Percentiles rank a stretch among this genome's conserved stretches.
Conservation (phyloP, 306 rosid species). For the Acmispon strigosus region DNA sequence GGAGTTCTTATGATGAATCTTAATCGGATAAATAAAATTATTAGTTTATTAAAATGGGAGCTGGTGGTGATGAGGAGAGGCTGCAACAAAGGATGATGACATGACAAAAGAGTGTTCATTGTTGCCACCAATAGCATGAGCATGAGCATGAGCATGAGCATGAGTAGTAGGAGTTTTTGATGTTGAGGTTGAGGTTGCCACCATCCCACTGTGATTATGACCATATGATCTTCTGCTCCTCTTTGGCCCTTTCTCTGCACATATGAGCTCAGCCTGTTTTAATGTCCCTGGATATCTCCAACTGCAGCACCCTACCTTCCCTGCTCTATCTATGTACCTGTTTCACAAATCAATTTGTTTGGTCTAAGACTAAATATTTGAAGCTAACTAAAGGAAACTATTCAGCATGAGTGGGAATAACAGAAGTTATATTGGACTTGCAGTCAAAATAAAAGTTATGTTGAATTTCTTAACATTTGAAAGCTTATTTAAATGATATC, state of each 20-base stretch:
- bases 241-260: conserved; percentile 28
- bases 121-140: not conserved
- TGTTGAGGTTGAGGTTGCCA: not conserved
- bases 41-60: conserved; percentile 2
- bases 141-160: not conserved
- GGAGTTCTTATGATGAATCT: not conserved
- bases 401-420: too few relatives aligned
- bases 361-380: too few relatives aligned
- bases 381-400: too few relatives aligned
- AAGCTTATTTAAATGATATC: too few relatives aligned
- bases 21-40: not conserved
- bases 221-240: conserved; percentile 8
- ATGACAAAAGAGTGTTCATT: conserved; percentile 20
- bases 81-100: conserved; percentile 13
- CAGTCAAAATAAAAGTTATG: too few relatives aligned
- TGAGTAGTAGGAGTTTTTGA: conserved; percentile 5
- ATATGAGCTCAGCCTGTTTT: conserved; percentile 17
- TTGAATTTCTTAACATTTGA: too few relatives aligned
- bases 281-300: conserved; percentile 21
- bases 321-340: conserved; percentile 28
- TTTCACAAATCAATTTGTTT: not conserved
- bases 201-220: not conserved
- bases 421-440: too few relatives aligned
- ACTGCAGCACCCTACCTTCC: conserved; percentile 23
- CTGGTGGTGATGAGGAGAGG: conserved; percentile 13